Percentiles rank a stretch among this genome's conserved stretches.
Conservation (phyloP, 148 eudicot species). For the Cornus kousa region DNA sequence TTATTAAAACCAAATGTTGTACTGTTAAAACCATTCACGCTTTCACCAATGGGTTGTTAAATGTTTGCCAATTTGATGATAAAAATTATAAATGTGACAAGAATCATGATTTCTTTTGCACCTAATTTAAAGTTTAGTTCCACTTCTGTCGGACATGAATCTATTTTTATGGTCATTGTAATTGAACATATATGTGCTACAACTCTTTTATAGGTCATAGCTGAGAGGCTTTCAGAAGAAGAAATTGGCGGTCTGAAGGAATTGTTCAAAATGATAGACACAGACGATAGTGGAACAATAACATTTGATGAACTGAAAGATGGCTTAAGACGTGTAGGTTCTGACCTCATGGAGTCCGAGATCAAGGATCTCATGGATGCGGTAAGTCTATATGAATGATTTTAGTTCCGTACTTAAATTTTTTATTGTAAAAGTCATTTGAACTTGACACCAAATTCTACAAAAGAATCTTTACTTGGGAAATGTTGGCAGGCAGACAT, state of each 20-base stretch:
- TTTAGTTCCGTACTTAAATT: not conserved
- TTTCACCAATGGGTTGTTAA: not conserved
- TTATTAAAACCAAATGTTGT: not conserved
- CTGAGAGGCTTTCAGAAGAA: constrained; percentile 87
- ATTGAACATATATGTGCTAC: not conserved
- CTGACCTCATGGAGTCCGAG: constrained; percentile 75
- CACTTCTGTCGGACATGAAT: not conserved
- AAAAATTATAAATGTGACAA: not conserved
- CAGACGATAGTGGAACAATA: constrained; percentile 74
- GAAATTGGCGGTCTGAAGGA: constrained; percentile 87
- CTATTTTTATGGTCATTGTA: not conserved
- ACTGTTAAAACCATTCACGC: not conserved
- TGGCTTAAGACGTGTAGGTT: constrained; percentile 68
- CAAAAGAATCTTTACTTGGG: not conserved
- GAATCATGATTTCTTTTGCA: not conserved
- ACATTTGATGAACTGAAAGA: constrained; percentile 81
- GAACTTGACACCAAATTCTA: not conserved
- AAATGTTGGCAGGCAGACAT: constrained; percentile 66
- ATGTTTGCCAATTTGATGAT: not conserved
- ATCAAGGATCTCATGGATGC: constrained; percentile 77
- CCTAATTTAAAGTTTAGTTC: not conserved
- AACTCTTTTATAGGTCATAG: constrained; percentile 61
- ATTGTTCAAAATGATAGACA: constrained; percentile 72
- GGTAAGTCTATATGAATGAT: constrained; percentile 37
- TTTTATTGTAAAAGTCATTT: not conserved